These are phyloP conservation scores for Lipomyces spencermartinsiae DNA, from an alignment of 805 yeast species.

Conservation along the genomic window DNA sequence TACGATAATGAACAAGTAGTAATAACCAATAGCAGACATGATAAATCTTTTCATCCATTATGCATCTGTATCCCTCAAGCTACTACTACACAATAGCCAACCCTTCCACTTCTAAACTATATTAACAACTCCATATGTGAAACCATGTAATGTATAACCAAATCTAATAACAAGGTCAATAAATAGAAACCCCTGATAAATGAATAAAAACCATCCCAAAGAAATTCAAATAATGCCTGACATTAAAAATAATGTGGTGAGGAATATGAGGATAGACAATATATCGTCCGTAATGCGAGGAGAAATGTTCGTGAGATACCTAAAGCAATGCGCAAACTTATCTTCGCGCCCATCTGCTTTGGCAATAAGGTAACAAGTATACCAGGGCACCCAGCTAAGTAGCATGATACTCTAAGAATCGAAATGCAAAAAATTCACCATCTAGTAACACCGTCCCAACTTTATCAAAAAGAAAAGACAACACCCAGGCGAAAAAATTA, in stretches of 20 bases:
- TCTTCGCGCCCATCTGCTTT: not conserved
- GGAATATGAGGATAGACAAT: not conserved
- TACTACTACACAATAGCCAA: not conserved
- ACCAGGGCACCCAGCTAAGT: not conserved
- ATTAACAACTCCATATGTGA: not conserved
- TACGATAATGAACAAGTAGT: not conserved
- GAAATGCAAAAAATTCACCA: conserved; percentile 10
- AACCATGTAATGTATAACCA: not conserved
- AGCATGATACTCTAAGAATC: conserved; percentile 1
- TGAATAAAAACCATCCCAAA: conserved; percentile 1
- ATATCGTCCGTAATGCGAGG: not conserved
- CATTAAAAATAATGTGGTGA: not conserved
- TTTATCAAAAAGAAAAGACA: conserved; percentile 9
- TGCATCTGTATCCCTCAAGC: not conserved
- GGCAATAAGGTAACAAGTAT: not conserved
- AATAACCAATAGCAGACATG: not conserved
- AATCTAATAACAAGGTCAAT: not conserved
- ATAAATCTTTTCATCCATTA: not conserved
- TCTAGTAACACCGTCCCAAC: conserved; percentile 20
- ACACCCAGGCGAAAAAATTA: conserved; percentile 5
- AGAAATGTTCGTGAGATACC: not conserved
- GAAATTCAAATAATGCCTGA: not conserved
- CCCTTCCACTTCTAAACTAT: not conserved
- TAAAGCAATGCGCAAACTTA: not conserved
- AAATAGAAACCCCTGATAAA: not conserved